Conservation (phyloP, 768 basidiomycete species). For the Floccularia luteovirens region DNA sequence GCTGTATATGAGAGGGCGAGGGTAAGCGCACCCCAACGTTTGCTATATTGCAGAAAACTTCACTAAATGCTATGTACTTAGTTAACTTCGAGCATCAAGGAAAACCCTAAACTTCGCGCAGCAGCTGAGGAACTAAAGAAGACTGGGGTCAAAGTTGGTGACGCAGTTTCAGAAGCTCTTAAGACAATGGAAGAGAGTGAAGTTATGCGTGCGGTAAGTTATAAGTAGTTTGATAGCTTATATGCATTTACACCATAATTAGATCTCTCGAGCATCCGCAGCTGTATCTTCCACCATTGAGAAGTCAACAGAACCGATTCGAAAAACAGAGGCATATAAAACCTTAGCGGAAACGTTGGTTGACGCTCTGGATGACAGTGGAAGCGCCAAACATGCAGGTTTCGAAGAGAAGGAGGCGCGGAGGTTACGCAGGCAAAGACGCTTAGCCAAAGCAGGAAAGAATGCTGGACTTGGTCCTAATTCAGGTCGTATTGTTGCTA, state of each 20-base stretch:
- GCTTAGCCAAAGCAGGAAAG: slow-evolving; percentile 82
- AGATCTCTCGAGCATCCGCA: slow-evolving; percentile 83
- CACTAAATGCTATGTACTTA: slow-evolving; percentile 20
- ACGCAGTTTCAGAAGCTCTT: slow-evolving; percentile 89
- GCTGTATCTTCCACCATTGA: slow-evolving; percentile 83
- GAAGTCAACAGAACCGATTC: slow-evolving; percentile 91
- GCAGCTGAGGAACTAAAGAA: slow-evolving; percentile 91
- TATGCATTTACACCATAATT: slow-evolving; percentile 1
- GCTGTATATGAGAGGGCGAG: slow-evolving; percentile 93
- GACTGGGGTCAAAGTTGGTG: slow-evolving; percentile 85
- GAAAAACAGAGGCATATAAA: slow-evolving; percentile 95
- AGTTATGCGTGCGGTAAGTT: slow-evolving; percentile 72
- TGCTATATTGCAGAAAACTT: slow-evolving; percentile 5
- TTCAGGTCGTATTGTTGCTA: slow-evolving; percentile 43
- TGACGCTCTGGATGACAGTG: slow-evolving; percentile 92
- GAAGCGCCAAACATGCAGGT: slow-evolving; percentile 89
- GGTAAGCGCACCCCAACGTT: slow-evolving; percentile 45
- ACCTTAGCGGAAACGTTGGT: slow-evolving; percentile 79
- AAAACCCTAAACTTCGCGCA: slow-evolving; percentile 86
- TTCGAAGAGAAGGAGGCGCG: slow-evolving; percentile 94
- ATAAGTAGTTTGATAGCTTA: neutral
- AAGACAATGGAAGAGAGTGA: slow-evolving; percentile 94
- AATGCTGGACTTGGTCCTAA: slow-evolving; percentile 45
- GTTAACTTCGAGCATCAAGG: slow-evolving; percentile 91
- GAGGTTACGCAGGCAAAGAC: slow-evolving; percentile 66